phyloP scores from a whole-genome alignment of 805 yeast species.

The Lipomyces starkeyi region DNA sequence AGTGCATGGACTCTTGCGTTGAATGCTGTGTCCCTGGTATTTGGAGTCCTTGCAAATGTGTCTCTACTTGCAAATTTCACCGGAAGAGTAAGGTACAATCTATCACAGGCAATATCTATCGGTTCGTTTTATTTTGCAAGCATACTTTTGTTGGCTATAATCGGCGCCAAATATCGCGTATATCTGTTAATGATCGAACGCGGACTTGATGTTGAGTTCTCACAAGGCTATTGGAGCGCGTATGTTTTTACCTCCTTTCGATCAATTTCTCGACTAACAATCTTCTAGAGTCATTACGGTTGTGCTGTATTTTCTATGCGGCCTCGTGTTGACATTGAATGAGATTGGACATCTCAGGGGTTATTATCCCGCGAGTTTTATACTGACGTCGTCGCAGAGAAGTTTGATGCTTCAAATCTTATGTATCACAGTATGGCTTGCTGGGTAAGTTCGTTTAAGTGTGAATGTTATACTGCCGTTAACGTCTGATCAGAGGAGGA shows the following conservation, averaged over 20 bases:
- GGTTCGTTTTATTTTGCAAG: slow-evolving; percentile 69
- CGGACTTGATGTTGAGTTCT: slow-evolving; percentile 41
- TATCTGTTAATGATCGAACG: not conserved
- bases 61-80: slow-evolving; percentile 75
- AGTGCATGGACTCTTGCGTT: slow-evolving; percentile 55
- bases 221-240: slow-evolving; percentile 78
- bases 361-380: slow-evolving; percentile 74
- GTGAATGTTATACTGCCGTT: not conserved
- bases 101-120: slow-evolving; percentile 67
- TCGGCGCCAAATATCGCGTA: not conserved
- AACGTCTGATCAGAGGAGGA: slow-evolving; percentile 58
- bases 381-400: slow-evolving; percentile 69
- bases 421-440: slow-evolving; percentile 69
- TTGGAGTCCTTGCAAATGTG: slow-evolving; percentile 72
- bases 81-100: slow-evolving; percentile 59
- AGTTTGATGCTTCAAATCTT: slow-evolving; percentile 74
- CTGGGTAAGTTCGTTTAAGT: slow-evolving; percentile 38
- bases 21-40: slow-evolving; percentile 65
- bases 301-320: slow-evolving; percentile 63
- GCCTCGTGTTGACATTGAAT: slow-evolving; percentile 60
- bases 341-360: slow-evolving; percentile 62
- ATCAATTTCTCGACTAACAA: not conserved
- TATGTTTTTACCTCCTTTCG: slow-evolving; percentile 44
- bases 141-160: slow-evolving; percentile 55
- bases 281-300: slow-evolving; percentile 54